phyloP scores from a whole-genome alignment of 1,139 yeast species.

The Yamadazyma friedrichii region DNA sequence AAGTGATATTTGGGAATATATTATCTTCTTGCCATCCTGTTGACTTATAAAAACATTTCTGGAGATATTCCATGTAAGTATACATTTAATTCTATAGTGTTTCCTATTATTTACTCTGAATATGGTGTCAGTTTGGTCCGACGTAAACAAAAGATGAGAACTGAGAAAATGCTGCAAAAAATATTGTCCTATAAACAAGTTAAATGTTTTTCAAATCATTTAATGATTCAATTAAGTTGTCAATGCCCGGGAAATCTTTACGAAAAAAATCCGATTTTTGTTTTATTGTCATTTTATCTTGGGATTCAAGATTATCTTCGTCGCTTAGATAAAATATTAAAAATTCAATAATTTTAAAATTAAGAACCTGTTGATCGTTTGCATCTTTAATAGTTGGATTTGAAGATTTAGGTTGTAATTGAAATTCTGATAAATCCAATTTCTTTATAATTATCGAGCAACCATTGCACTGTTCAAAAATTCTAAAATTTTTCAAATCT shows the following conservation, averaged over 20 bases:
- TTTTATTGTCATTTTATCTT: slow-evolving; percentile 30
- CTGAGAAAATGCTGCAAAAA: background rate
- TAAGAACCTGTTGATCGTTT: slow-evolving; percentile 40
- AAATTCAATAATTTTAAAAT: slow-evolving; percentile 68
- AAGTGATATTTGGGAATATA: slow-evolving; percentile 68
- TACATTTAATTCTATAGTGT: too few species aligned
- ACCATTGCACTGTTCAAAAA: slow-evolving; percentile 62
- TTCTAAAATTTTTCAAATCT: slow-evolving; percentile 54
- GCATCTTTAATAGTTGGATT: slow-evolving; percentile 5
- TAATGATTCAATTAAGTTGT: slow-evolving; percentile 37
- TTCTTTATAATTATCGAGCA: slow-evolving; percentile 50
- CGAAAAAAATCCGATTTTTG: slow-evolving; percentile 60
- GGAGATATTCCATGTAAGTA: slow-evolving; percentile 82
- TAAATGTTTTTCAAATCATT: slow-evolving; percentile 28
- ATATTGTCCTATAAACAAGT: too few species aligned
- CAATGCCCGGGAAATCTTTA: slow-evolving; percentile 42
- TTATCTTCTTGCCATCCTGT: slow-evolving; percentile 80
- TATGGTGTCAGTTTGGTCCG: too few species aligned
- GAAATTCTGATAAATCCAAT: slow-evolving; percentile 22
- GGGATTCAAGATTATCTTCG: slow-evolving; percentile 39
- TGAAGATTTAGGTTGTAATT: background rate
- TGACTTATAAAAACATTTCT: slow-evolving; percentile 63
- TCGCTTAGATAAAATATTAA: slow-evolving; percentile 69
- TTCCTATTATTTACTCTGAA: too few species aligned
- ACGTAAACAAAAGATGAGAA: background rate